Evolutionary conservation across 1,139 yeast species (phyloP), one percentile per base, ranked within the genome.

Genomic region (Debaryomycetaceae sp.): DNA sequence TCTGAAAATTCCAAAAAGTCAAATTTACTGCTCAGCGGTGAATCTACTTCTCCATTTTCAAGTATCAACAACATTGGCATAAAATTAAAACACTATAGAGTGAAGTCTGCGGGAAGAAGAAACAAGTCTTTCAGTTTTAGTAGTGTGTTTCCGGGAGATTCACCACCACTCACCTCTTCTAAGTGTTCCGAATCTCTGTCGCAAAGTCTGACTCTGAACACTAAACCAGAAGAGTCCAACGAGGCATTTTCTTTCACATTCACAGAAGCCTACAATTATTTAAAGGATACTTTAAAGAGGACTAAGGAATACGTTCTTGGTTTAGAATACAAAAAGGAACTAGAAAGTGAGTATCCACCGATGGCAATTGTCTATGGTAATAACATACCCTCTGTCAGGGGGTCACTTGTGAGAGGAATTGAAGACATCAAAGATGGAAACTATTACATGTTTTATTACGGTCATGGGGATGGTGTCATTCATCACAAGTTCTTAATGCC

Each of bases 381-480:
- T 53, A 71, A 75, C 5, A 85, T 87, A 1, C 96, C 97, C 0
- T 86, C 96, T 0, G 89, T 87, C 1, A 73, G 94, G 40, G 95
- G 91, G 2, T 83, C 87, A 2, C 63, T 79, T 38, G 94, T 88
- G 0, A 60, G 68, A 30, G 75, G 80, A 2, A 54, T 57, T n/a
- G 75, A 80, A 19, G 92, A 80, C 37, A 81, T 89, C 42, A 72
- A 67, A 46, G 73, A 74, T 30, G 96, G 96, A 5, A 77, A 79
- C 47, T 89, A 86, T 60, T 80, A 77, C 47, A 83, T 86, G 49
- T 83, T 87, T 50, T 78, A 75, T 50, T 88, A 87, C 56, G 96
- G 95, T 0, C 89, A 89, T 7, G 97, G 97, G 6, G 97, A 89
- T 56, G 97, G 97, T 28, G 96, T 89, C 13, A 86, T 88, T 1